A percentile compares a stretch with the other conserved stretches of the same genome.
Conservation (phyloP, 1,139 yeast species). For the Suhomyces chickasaworum region DNA sequence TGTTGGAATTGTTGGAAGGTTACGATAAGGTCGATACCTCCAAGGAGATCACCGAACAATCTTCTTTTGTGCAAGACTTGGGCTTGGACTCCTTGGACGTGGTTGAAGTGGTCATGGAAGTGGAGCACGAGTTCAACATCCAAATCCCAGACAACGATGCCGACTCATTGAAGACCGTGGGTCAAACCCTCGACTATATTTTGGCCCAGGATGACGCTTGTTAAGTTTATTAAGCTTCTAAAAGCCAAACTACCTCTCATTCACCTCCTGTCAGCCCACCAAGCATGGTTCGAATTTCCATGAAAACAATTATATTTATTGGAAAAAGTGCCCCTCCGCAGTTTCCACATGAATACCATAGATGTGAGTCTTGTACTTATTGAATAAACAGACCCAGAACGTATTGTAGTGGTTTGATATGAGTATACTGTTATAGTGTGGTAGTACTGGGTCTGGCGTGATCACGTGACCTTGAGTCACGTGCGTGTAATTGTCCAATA, state of each 20-base stretch:
- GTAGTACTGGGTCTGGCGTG: too few relatives aligned
- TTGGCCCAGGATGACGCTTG: conserved; percentile 72
- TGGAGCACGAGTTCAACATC: conserved; percentile 78
- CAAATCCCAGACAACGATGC: conserved; percentile 88
- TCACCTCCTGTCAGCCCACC: neutral
- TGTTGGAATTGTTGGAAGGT: conserved; percentile 75
- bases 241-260: neutral
- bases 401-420: too few relatives aligned
- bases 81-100: conserved; percentile 87
- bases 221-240: conserved; percentile 23
- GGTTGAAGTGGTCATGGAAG: conserved; percentile 87
- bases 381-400: neutral
- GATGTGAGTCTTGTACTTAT: conserved; percentile 2
- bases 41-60: conserved; percentile 54
- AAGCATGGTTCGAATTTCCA: neutral
- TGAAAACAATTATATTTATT: neutral
- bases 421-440: too few relatives aligned
- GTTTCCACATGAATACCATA: conserved; percentile 5
- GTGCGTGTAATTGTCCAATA: conserved; percentile 9
- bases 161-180: conserved; percentile 78
- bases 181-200: conserved; percentile 79
- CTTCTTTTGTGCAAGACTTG: conserved; percentile 71
- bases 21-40: conserved; percentile 65
- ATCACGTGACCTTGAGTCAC: too few relatives aligned
- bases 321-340: neutral